Evolutionary conservation across 495 filamentous ascomycete species (phyloP).

Genomic region (Hypoxylon lienhwacheense): DNA sequence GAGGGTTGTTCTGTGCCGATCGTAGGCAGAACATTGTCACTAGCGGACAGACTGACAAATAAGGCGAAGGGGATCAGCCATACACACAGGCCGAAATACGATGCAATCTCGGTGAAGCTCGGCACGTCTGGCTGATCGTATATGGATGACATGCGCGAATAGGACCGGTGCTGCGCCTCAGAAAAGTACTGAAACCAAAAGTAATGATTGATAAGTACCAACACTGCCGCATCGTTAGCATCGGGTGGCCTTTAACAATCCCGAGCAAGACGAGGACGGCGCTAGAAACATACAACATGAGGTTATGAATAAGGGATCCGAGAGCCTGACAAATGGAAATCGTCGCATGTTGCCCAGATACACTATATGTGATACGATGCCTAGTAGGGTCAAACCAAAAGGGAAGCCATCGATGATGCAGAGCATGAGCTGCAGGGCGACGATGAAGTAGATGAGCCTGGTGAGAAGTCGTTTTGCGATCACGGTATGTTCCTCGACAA

Average conservation of each 20-base stretch:
- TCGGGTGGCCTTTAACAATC: background rate
- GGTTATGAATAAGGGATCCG: constrained; percentile 82
- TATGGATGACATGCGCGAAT: constrained; percentile 53
- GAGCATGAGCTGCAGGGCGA: constrained; percentile 73
- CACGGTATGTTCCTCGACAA: constrained; percentile 97
- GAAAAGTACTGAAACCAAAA: constrained; percentile 97
- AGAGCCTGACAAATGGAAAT: constrained; percentile 86
- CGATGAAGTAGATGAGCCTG: constrained; percentile 81
- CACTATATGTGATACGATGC: constrained; percentile 78
- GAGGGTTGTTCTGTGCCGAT: constrained; percentile 61
- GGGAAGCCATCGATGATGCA: constrained; percentile 84
- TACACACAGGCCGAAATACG: constrained; percentile 93
- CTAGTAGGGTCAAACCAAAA: constrained; percentile 67
- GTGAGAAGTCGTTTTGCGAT: constrained; percentile 81
- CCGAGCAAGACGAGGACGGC: background rate
- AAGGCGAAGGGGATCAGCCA: constrained; percentile 96
- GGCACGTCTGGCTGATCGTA: constrained; percentile 68
- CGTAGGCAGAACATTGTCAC: constrained; percentile 90
- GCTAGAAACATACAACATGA: constrained; percentile 65
- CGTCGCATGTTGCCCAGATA: constrained; percentile 87
- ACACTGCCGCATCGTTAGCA: constrained; percentile 48
- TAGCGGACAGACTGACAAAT: constrained; percentile 89
- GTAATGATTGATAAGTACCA: constrained; percentile 92
- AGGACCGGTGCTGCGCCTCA: constrained; percentile 52
- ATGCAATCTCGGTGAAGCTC: constrained; percentile 90